Conservation (phyloP, 2,329 filamentous ascomycete genomes). For the Colletotrichum cordylinicola region DNA sequence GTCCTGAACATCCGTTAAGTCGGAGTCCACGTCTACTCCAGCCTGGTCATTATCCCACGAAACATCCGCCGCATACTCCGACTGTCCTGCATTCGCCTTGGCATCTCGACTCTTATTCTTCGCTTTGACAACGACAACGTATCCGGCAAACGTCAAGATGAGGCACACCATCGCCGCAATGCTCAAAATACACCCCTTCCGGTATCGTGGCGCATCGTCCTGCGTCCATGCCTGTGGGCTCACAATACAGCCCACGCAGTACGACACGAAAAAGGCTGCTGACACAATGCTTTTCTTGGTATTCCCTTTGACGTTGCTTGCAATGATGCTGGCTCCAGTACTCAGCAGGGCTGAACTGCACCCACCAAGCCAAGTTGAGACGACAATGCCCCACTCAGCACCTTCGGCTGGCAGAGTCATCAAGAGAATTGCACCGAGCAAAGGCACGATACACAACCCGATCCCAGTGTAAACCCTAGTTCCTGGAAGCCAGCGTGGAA, state of each 20-base stretch:
- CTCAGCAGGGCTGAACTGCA: constrained; percentile 20
- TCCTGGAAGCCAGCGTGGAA: constrained; percentile 23
- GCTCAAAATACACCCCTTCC: constrained; percentile 24
- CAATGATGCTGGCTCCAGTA: constrained; percentile 25
- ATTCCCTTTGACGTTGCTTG: constrained; percentile 32
- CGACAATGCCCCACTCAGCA: constrained; percentile 27
- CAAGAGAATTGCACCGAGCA: constrained; percentile 18
- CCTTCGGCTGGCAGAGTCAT: constrained; percentile 10
- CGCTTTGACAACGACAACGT: background rate
- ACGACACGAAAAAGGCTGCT: constrained; percentile 29
- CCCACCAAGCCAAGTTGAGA: constrained; percentile 27
- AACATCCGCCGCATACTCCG: background rate
- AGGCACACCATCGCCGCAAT: constrained; percentile 23
- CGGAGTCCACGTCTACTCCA: constrained; percentile 16
- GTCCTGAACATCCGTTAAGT: constrained; percentile 28
- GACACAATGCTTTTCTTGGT: constrained; percentile 32
- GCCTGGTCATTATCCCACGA: background rate
- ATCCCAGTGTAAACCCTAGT: constrained; percentile 30
- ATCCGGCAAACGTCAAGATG: background rate
- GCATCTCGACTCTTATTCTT: background rate
- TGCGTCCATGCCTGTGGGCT: constrained; percentile 27
- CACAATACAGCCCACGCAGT: constrained; percentile 29
- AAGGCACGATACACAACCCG: background rate
- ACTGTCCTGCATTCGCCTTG: background rate
- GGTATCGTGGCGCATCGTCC: constrained; percentile 26